Percentiles rank a stretch among this genome's conserved stretches.
phyloP scores from a whole-genome alignment of 768 basidiomycete species.

The Mycena polygramma region DNA sequence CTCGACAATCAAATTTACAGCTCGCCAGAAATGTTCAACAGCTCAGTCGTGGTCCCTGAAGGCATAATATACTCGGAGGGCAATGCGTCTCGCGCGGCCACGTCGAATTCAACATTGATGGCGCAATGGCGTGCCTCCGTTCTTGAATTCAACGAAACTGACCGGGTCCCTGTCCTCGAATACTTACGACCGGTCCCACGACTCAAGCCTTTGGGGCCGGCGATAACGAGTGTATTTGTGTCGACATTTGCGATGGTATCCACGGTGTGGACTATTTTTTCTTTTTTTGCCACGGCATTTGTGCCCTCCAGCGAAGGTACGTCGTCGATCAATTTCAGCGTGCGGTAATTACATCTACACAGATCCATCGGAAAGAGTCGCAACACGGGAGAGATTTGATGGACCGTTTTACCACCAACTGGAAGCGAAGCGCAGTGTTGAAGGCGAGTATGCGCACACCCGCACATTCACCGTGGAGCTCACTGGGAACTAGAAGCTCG shows the following conservation, averaged over 20 bases:
- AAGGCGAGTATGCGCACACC: neutral
- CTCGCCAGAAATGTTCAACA: neutral
- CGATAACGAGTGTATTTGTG: neutral
- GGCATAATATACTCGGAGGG: neutral
- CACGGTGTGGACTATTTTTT: slow-evolving; percentile 4
- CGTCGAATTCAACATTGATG: neutral
- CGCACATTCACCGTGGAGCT: neutral
- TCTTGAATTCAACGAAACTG: neutral
- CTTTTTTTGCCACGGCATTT: neutral
- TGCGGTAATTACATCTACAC: neutral
- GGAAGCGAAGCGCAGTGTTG: slow-evolving; percentile 3
- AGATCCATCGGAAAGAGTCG: too few relatives aligned
- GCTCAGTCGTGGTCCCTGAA: neutral
- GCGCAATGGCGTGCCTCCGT: neutral
- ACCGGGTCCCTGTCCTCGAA: neutral
- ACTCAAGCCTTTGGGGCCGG: neutral
- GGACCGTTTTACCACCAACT: too few relatives aligned
- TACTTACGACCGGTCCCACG: slow-evolving; percentile 1
- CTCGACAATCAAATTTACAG: neutral
- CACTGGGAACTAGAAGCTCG: neutral
- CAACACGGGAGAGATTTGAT: too few relatives aligned
- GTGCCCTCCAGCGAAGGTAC: neutral
- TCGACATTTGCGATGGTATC: neutral
- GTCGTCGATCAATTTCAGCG: neutral
- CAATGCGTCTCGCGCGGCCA: neutral